Evolutionary conservation across 352 stramenopile species (phyloP).

Genomic region (Globisporangium carolinianum): DNA sequence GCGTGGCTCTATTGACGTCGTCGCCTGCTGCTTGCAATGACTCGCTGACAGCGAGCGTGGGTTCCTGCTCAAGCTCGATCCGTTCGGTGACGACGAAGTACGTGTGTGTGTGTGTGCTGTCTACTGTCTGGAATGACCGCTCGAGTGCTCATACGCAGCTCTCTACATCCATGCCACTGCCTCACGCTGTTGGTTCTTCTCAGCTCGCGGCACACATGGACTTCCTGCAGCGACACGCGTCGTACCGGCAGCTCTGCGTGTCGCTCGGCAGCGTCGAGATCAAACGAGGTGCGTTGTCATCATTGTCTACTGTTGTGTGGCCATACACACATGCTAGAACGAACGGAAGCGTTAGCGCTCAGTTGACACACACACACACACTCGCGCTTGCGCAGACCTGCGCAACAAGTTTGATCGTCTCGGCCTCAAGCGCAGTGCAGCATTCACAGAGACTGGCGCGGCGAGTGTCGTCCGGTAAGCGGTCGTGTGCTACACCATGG

Average conservation of each 20-base stretch:
- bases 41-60: conserved; percentile 11
- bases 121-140: no score
- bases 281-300: conserved; percentile 29
- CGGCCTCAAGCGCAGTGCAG: conserved; percentile 32
- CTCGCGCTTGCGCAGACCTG: conserved; percentile 21
- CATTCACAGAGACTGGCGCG: conserved; percentile 30
- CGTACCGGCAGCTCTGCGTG: conserved; percentile 31
- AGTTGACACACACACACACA: neutral
- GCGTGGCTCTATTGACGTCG: no score
- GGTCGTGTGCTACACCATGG: neutral
- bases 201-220: conserved; percentile 45
- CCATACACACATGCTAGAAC: neutral
- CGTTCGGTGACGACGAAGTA: conserved; percentile 41
- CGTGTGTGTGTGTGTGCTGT: no score
- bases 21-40: neutral
- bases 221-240: conserved; percentile 30
- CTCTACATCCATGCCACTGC: no score
- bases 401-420: conserved; percentile 58
- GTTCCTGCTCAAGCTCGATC: conserved; percentile 46
- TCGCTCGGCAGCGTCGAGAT: conserved; percentile 42
- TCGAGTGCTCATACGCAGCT: neutral
- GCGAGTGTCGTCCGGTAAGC: conserved; percentile 25
- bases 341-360: no score
- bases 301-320: neutral
- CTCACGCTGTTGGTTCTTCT: no score